A percentile compares a stretch with the other conserved stretches of the same genome.
These are phyloP conservation scores for Brasenia schreberi DNA, from an alignment of 164 flowering plant species.

Conservation along the genomic window DNA sequence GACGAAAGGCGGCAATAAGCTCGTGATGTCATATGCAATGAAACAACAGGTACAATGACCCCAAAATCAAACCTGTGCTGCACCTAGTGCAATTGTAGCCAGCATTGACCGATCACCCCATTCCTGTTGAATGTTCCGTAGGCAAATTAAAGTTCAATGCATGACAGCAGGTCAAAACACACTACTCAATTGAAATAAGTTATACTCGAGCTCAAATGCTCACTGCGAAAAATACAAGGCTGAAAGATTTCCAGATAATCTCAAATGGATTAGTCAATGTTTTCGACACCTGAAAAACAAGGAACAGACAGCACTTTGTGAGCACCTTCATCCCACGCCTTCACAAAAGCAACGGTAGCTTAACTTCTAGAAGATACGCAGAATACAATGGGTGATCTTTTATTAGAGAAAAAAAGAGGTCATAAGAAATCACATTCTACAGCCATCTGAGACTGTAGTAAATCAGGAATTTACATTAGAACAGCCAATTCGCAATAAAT, in stretches of 20 bases:
- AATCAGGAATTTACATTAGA: no score
- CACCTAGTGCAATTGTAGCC: slow-evolving; percentile 96
- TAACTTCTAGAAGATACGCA: no score
- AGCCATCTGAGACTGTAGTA: no score
- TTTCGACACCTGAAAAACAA: slow-evolving; percentile 42
- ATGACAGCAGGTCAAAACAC: background rate
- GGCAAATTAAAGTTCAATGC: background rate
- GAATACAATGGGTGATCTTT: no score
- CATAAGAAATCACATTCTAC: no score
- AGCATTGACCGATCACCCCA: slow-evolving; percentile 99
- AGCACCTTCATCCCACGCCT: no score
- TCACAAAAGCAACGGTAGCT: no score
- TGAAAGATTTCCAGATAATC: slow-evolving; percentile 89
- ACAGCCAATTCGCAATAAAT: no score
- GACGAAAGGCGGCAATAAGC: background rate
- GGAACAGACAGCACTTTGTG: background rate
- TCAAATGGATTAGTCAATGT: slow-evolving; percentile 71
- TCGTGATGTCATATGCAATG: background rate
- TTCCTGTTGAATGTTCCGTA: slow-evolving; percentile 41
- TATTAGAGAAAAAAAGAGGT: no score
- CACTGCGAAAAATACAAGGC: slow-evolving; percentile 92
- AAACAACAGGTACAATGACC: background rate
- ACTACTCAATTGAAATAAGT: background rate
- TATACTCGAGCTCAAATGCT: slow-evolving; percentile 10
- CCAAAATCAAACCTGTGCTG: slow-evolving; percentile 67